Percentiles rank a stretch among this genome's conserved stretches.
Evolutionary conservation across 2,329 filamentous ascomycete species (phyloP).

Genomic region (Alternaria gansuensis): DNA sequence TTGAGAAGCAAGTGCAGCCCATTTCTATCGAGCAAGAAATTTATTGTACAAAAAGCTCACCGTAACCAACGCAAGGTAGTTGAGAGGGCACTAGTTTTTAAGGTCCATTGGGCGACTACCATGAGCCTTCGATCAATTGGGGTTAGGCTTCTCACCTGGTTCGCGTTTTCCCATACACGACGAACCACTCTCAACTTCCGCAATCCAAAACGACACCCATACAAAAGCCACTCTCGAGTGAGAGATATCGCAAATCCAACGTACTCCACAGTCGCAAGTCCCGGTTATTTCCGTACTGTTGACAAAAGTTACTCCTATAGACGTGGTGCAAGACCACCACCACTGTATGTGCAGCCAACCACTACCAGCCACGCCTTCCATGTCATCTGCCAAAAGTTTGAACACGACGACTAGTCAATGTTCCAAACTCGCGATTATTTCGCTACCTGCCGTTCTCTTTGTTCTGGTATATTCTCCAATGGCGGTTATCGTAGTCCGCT

Average conservation of each 20-base stretch:
- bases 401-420: neutral
- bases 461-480: too few relatives aligned
- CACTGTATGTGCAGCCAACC: neutral
- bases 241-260: neutral
- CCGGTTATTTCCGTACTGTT: neutral
- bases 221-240: neutral
- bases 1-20: too few relatives aligned
- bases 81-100: too few relatives aligned
- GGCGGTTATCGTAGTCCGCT: too few relatives aligned
- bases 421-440: neutral
- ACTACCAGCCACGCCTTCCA: neutral
- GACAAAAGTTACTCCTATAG: neutral
- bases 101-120: too few relatives aligned
- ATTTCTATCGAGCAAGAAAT: too few relatives aligned
- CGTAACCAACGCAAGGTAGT: too few relatives aligned
- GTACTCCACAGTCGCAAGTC: neutral
- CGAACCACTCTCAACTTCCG: accelerated
- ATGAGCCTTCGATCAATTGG: too few relatives aligned
- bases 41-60: too few relatives aligned
- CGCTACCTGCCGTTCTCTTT: too few relatives aligned
- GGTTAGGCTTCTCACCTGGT: too few relatives aligned
- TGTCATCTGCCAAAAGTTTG: neutral
- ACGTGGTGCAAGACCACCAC: neutral
- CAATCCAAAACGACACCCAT: neutral
- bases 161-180: too few relatives aligned